Conservation (phyloP, 306 rosid species). For the Boehmeria nivea region DNA sequence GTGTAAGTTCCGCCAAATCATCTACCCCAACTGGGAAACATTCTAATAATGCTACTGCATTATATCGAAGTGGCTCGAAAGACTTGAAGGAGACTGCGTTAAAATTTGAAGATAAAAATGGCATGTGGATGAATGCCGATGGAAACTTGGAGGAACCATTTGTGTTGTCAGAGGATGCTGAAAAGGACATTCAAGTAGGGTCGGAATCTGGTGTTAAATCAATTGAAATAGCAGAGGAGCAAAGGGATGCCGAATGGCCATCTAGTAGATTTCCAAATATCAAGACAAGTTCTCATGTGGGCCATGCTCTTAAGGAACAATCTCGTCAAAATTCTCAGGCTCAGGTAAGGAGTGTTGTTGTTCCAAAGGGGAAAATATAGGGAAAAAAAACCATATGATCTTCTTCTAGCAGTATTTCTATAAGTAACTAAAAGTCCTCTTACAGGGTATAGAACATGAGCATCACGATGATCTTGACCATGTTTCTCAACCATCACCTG, state of each 20-base stretch:
- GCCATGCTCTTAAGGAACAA: slow-evolving; percentile 16
- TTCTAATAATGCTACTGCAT: slow-evolving; percentile 22
- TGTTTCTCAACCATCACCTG: slow-evolving; percentile 21
- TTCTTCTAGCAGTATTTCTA: not conserved
- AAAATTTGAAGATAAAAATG: slow-evolving; percentile 21
- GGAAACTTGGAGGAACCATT: slow-evolving; percentile 2
- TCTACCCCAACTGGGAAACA: slow-evolving; percentile 19
- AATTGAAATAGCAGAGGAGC: slow-evolving; percentile 20
- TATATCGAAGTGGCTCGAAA: slow-evolving; percentile 14
- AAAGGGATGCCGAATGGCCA: slow-evolving; percentile 22
- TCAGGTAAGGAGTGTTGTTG: slow-evolving; percentile 28
- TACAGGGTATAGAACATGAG: slow-evolving; percentile 26
- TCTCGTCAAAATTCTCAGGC: slow-evolving; percentile 28
- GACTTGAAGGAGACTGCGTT: slow-evolving; percentile 14
- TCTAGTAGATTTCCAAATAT: slow-evolving; percentile 22
- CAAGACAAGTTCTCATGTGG: slow-evolving; percentile 7
- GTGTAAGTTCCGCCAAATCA: slow-evolving; percentile 10
- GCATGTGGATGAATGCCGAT: slow-evolving; percentile 7
- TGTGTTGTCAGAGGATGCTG: slow-evolving; percentile 1
- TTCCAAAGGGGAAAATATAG: not conserved
- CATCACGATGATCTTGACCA: slow-evolving; percentile 22
- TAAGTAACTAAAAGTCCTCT: slow-evolving; percentile 10
- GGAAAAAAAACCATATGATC: slow-evolving; percentile 1
- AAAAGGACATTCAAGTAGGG: slow-evolving; percentile 14
- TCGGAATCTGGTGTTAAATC: slow-evolving; percentile 15